Evolutionary conservation across 2,329 filamentous ascomycete species (phyloP).

Genomic region (Scedosporium boydii): DNA sequence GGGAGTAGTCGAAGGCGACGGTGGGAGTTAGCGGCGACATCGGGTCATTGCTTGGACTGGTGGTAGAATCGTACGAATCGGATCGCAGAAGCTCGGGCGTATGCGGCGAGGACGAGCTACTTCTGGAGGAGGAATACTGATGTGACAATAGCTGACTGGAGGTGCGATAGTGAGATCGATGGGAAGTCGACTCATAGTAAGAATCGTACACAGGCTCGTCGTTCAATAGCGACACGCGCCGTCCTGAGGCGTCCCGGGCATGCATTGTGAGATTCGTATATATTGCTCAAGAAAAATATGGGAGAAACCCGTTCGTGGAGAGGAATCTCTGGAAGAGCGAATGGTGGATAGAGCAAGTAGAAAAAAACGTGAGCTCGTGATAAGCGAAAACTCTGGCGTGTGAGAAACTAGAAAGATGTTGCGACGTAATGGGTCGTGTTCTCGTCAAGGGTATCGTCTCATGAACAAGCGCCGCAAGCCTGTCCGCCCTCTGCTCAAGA

Average conservation of each 20-base stretch:
- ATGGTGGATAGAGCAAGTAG: neutral
- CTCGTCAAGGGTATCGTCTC: neutral
- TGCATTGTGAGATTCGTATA: constrained; percentile 31
- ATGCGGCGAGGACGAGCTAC: constrained; percentile 37
- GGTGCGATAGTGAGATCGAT: constrained; percentile 21
- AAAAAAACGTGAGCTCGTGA: neutral
- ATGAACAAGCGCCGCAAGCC: neutral
- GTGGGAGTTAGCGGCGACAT: constrained; percentile 47
- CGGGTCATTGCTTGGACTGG: constrained; percentile 37
- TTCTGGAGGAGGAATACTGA: constrained; percentile 25
- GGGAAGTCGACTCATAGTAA: constrained; percentile 11
- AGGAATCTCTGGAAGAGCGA: neutral
- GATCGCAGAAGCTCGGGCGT: constrained; percentile 51
- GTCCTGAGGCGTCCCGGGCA: constrained; percentile 45
- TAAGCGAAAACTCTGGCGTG: neutral
- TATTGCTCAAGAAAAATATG: neutral
- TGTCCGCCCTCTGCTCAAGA: neutral
- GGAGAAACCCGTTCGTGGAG: neutral
- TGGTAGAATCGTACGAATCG: constrained; percentile 52
- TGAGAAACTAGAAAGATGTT: neutral
- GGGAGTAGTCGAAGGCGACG: constrained; percentile 28
- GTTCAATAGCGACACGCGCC: constrained; percentile 50
- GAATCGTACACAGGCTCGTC: constrained; percentile 30
- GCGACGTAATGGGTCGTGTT: neutral
- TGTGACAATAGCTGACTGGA: constrained; percentile 22